Evolutionary conservation across 345 rosid genomes (phyloP).

Genomic region (Pelargonium nanum): DNA sequence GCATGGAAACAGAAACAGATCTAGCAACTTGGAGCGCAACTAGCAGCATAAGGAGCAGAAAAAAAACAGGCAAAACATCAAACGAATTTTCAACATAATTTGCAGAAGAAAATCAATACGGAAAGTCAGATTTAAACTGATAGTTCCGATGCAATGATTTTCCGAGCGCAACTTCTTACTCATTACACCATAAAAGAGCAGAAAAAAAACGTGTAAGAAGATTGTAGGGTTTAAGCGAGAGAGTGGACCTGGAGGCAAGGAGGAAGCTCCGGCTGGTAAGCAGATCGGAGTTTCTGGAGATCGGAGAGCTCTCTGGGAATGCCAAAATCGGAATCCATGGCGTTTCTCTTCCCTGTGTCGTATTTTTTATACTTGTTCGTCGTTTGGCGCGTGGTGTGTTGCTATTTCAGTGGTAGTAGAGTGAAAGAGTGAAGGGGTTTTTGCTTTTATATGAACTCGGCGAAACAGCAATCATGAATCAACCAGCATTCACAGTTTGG

Average conservation of each 20-base stretch:
- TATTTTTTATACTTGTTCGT: conserved; percentile 12
- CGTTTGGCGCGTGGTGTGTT: neutral
- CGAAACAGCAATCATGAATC: neutral
- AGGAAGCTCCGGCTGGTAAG: conserved; percentile 74
- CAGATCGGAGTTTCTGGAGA: conserved; percentile 76
- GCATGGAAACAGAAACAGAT: neutral
- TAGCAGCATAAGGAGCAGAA: neutral
- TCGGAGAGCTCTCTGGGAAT: conserved; percentile 85
- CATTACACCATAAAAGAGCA: neutral
- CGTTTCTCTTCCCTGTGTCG: neutral
- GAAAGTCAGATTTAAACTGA: neutral
- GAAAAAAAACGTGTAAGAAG: neutral
- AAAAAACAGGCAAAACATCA: too few relatives aligned
- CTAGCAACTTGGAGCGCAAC: neutral
- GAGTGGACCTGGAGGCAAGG: conserved; percentile 77
- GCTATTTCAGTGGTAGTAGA: too few relatives aligned
- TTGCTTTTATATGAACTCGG: neutral
- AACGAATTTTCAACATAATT: too few relatives aligned
- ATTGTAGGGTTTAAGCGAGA: neutral
- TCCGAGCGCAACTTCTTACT: neutral
- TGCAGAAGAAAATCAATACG: neutral
- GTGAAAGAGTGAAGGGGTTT: neutral
- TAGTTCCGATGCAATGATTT: neutral
- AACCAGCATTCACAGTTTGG: neutral
- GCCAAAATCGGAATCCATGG: conserved; percentile 90